Percentiles rank a stretch among this genome's conserved stretches.
Evolutionary conservation across 2,329 filamentous ascomycete genomes (phyloP).

Genomic region (Fusarium begoniae): DNA sequence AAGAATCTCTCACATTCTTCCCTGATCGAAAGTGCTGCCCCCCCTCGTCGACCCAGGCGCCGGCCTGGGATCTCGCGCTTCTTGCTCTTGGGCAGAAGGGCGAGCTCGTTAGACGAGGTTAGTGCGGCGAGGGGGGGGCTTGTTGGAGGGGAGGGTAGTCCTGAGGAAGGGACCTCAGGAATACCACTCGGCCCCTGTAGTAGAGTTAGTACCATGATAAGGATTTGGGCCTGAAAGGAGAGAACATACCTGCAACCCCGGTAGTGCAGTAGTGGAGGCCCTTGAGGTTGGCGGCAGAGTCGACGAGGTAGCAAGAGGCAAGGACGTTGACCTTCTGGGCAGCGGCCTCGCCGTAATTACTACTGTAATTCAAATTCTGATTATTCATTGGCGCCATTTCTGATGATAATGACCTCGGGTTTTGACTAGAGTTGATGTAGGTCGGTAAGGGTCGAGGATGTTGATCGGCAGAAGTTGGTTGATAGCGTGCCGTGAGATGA

Average conservation of each 20-base stretch:
- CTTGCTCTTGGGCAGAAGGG: conserved; percentile 67
- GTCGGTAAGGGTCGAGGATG: conserved; percentile 7
- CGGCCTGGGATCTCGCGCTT: conserved; percentile 54
- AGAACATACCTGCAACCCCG: conserved; percentile 75
- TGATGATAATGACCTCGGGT: conserved; percentile 38
- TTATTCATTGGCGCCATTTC: conserved; percentile 76
- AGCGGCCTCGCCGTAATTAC: conserved; percentile 78
- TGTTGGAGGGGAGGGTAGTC: conserved; percentile 83
- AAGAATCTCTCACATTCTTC: conserved; percentile 99
- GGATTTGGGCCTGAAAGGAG: not conserved
- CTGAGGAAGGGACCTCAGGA: conserved; percentile 90
- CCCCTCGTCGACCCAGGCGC: conserved; percentile 72
- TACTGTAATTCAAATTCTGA: conserved; percentile 74
- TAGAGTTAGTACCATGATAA: conserved; percentile 22
- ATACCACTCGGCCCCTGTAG: conserved; percentile 85
- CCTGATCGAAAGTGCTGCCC: conserved; percentile 96
- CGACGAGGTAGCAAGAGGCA: conserved; percentile 90
- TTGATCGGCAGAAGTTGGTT: conserved; percentile 18
- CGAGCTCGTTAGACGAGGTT: conserved; percentile 73
- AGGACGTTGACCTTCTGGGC: conserved; percentile 77
- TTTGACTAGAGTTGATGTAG: conserved; percentile 32
- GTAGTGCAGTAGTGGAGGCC: conserved; percentile 97
- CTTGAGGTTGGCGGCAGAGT: conserved; percentile 75
- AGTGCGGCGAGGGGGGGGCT: conserved; percentile 88
- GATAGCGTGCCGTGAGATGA: conserved; percentile 8